Evolutionary conservation across 768 basidiomycete species (phyloP).

Genomic region (Russula sp.): DNA sequence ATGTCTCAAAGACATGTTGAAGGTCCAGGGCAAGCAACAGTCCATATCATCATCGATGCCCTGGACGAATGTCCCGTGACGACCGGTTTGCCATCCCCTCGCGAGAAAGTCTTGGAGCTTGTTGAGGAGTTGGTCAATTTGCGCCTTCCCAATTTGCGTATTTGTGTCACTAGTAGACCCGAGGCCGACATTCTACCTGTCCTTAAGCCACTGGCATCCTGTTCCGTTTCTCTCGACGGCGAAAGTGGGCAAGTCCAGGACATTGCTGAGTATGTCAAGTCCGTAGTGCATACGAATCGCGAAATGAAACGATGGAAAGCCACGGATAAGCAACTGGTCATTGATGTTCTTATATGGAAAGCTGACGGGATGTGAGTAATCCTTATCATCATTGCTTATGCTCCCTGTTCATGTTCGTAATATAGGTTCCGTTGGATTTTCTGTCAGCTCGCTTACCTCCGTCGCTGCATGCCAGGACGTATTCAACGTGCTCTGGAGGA

Average conservation of each 20-base stretch:
- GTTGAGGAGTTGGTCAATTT: neutral
- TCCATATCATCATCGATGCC: constrained; percentile 4
- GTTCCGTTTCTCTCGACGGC: neutral
- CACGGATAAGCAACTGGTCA: neutral
- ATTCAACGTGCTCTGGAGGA: neutral
- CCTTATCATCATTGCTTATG: no score
- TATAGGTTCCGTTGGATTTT: constrained; percentile 12
- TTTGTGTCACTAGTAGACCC: constrained; percentile 11
- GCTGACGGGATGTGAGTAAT: constrained; percentile 13
- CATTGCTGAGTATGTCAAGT: constrained; percentile 2
- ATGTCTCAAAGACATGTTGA: constrained; percentile 11
- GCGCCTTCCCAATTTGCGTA: neutral
- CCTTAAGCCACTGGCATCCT: neutral
- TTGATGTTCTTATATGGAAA: neutral
- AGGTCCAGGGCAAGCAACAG: neutral
- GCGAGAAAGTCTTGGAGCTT: neutral
- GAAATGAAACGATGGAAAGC: constrained; percentile 5
- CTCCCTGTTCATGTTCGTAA: neutral
- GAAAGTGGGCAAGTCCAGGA: constrained; percentile 5
- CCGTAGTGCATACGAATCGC: neutral
- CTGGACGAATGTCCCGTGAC: constrained; percentile 9
- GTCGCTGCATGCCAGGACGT: neutral
- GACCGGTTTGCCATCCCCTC: neutral
- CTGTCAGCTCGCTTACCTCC: constrained; percentile 9
- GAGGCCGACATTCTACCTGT: neutral